Evolutionary conservation across 768 basidiomycete genomes (phyloP), one percentile per base, ranked within the genome.

Genomic region (Lentinula edodes): DNA sequence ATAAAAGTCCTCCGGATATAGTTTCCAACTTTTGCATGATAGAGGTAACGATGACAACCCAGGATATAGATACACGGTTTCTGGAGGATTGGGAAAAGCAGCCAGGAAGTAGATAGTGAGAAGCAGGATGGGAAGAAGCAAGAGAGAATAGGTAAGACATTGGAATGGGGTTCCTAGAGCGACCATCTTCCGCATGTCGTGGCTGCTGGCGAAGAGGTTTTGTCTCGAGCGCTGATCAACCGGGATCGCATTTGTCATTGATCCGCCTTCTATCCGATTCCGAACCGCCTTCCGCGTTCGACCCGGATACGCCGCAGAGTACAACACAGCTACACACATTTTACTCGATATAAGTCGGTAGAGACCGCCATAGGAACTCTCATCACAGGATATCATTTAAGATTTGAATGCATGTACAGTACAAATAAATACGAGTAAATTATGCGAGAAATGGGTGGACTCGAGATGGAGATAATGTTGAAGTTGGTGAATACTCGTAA

Each of bases 1-100:
- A 67, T 85, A 90, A 66, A 81, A 86, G 64, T 89, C 80, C 60
- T 89, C 87, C 0, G 88, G 85, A 68, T 93, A 93, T 56, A 93
- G 82, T 8, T 78, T 71, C 83, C 89, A 86, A n/a, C 84, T 83
- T 20, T 80, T 79, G 35, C 77, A 78, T 34, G 80, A 74, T 38
- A 69, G 68, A 15, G 87, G 85, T 10, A 90, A 77, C 35, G 80
- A 81, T 2, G 86, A 80, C 6, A 91, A 77, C 5, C 87, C 89
- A 2, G 82, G 73, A 60, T 88, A 76, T 3, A 88, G 71, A 45
- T 71, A 66, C 3, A 83, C 72, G 0, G 81, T 74, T 32, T 74
- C 73, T 0, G 86, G 87, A 0, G 86, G 81, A 58, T 76, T 74
- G 1, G 90, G 89, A 67, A 91, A 91, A 0, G 82, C 79, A 7